Conservation (phyloP, 2,329 filamentous ascomycete species). For the Botryotinia narcissicola region DNA sequence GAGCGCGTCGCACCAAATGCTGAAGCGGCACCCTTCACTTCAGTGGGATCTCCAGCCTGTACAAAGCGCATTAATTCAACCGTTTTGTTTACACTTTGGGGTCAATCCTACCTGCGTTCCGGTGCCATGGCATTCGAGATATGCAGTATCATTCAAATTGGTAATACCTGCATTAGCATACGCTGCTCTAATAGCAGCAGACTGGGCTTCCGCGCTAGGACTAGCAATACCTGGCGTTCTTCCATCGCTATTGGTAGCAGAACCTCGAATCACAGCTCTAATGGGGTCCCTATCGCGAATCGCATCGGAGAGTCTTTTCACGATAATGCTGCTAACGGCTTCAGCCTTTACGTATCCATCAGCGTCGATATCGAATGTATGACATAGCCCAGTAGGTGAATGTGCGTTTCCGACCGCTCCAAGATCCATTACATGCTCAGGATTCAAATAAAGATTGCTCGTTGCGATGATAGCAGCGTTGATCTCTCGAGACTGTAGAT, state of each 20-base stretch:
- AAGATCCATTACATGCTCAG: constrained; percentile 23
- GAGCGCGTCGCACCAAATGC: not conserved
- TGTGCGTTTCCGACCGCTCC: constrained; percentile 11
- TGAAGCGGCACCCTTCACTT: constrained; percentile 3
- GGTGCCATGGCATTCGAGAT: constrained; percentile 15
- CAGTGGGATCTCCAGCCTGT: not conserved
- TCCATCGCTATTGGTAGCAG: constrained; percentile 15
- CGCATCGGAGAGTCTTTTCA: constrained; percentile 13
- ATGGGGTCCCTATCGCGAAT: constrained; percentile 17
- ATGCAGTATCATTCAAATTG: not conserved
- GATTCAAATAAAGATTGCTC: constrained; percentile 32
- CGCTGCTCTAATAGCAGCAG: constrained; percentile 10
- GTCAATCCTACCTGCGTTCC: not conserved
- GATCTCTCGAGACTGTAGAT: constrained; percentile 40
- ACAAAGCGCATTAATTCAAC: not conserved
- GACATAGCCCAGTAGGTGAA: constrained; percentile 14
- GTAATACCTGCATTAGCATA: constrained; percentile 17
- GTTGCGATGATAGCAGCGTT: constrained; percentile 35
- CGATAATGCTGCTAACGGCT: constrained; percentile 1
- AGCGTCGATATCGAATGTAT: constrained; percentile 13
- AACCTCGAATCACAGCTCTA: constrained; percentile 13
- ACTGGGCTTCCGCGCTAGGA: constrained; percentile 17
- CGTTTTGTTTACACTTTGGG: not conserved
- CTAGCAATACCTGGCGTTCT: constrained; percentile 9
- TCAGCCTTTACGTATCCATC: constrained; percentile 18